Evolutionary conservation across 805 yeast species (phyloP).

Genomic region (Wickerhamiella spandovensis): DNA sequence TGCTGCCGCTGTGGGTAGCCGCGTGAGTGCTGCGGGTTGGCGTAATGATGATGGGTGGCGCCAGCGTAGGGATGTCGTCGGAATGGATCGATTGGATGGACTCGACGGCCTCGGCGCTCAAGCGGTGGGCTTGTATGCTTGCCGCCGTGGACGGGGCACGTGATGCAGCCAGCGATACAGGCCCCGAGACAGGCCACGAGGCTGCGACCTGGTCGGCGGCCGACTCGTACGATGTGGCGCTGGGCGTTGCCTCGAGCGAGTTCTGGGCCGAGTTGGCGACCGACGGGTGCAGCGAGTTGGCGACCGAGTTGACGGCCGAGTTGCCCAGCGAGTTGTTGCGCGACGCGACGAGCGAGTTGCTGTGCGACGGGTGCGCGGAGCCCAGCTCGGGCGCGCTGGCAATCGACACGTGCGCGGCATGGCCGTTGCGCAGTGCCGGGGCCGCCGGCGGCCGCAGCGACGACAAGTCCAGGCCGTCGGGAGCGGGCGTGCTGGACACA

Average conservation of each 20-base stretch:
- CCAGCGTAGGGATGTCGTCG: not conserved
- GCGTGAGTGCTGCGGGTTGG: not conserved
- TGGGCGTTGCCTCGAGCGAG: not conserved
- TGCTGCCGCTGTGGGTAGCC: not conserved
- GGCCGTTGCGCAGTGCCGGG: not conserved
- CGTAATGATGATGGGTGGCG: not conserved
- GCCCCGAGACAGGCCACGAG: not conserved
- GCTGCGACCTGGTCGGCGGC: no score
- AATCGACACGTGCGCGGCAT: not conserved
- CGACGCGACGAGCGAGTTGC: no score
- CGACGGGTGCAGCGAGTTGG: not conserved
- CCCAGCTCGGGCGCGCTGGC: not conserved
- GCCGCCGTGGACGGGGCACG: not conserved
- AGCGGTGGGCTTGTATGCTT: not conserved
- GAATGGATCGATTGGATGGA: not conserved
- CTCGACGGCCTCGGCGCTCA: not conserved
- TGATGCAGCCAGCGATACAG: not conserved
- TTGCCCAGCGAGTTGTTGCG: not conserved
- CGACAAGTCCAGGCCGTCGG: not conserved
- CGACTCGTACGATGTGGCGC: not conserved
- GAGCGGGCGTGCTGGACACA: not conserved
- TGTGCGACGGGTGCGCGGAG: not conserved
- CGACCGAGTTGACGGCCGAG: not conserved
- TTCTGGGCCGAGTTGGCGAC: no score
- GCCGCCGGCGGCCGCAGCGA: not conserved